Percentiles rank a stretch among this genome's conserved stretches.
Evolutionary conservation across 2,329 filamentous ascomycete species (phyloP).

Genomic region (Arthrobotrys iridis): DNA sequence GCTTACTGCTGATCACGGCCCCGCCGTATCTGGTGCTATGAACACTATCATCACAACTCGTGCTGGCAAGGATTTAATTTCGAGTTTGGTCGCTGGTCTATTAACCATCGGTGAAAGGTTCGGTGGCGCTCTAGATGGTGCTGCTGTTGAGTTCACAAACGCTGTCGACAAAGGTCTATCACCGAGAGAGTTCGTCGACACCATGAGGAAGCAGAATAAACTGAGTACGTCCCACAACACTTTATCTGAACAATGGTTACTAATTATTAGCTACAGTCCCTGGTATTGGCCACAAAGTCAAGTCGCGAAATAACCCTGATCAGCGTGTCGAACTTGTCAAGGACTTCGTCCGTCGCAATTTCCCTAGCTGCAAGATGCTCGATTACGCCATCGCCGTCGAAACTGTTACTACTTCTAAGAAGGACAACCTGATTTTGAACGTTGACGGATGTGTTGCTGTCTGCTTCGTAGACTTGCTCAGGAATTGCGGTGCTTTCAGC

Average conservation of each 20-base stretch:
- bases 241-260: constrained; percentile 23
- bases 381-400: constrained; percentile 98
- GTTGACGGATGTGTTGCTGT: constrained; percentile 98
- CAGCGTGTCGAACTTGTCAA: constrained; percentile 99
- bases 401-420: constrained; percentile 98
- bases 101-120: constrained; percentile 98
- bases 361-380: constrained; percentile 97
- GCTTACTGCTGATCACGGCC: constrained; percentile 98
- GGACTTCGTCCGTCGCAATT: constrained; percentile 97
- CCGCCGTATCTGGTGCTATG: constrained; percentile 99
- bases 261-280: constrained; percentile 70
- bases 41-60: constrained; percentile 99
- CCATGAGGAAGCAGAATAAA: constrained; percentile 99
- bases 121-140: constrained; percentile 96
- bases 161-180: constrained; percentile 97
- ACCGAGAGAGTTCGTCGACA: constrained; percentile 98
- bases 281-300: constrained; percentile 98
- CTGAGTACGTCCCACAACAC: constrained; percentile 71
- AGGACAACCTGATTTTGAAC: constrained; percentile 99
- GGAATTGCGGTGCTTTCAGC: constrained; percentile 97
- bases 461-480: constrained; percentile 97
- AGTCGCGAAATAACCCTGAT: constrained; percentile 99
- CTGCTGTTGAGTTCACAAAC: constrained; percentile 97
- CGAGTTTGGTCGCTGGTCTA: constrained; percentile 92
- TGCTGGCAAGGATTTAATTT: constrained; percentile 98